Percentiles rank a stretch among this genome's conserved stretches.
Conservation (phyloP, 2,329 filamentous ascomycete species). For the Fusarium sororula region DNA sequence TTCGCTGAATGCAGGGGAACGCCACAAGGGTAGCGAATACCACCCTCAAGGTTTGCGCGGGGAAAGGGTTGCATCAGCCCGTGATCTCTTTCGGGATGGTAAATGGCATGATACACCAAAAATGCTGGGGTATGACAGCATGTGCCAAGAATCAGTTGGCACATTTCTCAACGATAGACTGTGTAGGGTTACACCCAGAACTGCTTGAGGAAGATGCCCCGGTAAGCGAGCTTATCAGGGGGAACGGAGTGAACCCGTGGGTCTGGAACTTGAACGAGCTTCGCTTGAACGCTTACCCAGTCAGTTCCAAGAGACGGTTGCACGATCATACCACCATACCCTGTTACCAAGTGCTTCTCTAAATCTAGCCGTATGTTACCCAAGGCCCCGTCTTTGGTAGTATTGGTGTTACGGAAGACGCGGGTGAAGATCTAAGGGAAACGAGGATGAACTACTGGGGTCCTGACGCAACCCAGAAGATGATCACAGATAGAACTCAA, state of each 20-base stretch:
- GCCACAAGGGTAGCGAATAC: background rate
- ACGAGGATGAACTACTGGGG: background rate
- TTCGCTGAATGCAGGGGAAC: background rate
- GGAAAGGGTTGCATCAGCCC: background rate
- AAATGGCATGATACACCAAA: background rate
- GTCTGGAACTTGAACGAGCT: background rate
- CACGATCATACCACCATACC: background rate
- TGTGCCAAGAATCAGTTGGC: background rate
- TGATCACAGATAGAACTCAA: background rate
- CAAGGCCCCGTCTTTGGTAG: background rate
- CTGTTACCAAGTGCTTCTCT: background rate
- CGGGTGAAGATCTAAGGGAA: background rate
- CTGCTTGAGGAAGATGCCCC: background rate
- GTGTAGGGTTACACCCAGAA: background rate
- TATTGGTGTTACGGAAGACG: background rate
- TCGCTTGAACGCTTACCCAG: background rate
- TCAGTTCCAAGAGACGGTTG: background rate
- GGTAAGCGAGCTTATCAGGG: background rate
- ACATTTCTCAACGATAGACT: background rate
- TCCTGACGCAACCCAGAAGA: background rate
- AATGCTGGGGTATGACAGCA: background rate
- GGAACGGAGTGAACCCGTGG: background rate
- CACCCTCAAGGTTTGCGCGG: background rate
- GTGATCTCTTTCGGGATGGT: background rate
- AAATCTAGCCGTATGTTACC: background rate